Percentiles rank a stretch among this genome's conserved stretches.
Evolutionary conservation across 768 basidiomycete species (phyloP).

Genomic region (Lanmaoa rubissima): DNA sequence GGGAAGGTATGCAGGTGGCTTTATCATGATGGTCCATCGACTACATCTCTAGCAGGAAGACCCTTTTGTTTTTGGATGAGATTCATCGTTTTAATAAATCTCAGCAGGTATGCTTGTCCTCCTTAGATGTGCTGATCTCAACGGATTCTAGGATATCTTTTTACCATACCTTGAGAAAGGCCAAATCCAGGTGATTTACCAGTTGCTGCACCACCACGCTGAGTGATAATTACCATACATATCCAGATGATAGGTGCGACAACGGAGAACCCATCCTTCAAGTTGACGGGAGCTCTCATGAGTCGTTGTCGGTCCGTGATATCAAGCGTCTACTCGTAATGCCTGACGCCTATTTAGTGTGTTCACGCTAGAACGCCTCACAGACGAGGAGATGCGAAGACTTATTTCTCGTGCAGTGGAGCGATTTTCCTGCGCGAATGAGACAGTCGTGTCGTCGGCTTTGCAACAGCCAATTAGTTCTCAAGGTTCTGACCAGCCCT

Average conservation of each 20-base stretch:
- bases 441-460: neutral
- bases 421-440: constrained; percentile 29
- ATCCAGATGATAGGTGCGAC: constrained; percentile 74
- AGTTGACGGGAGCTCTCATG: constrained; percentile 66
- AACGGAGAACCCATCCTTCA: constrained; percentile 89
- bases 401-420: constrained; percentile 57
- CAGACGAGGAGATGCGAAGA: constrained; percentile 55
- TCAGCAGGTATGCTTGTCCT: constrained; percentile 49
- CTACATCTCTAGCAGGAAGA: constrained; percentile 45
- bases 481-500: constrained; percentile 18
- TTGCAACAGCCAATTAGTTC: constrained; percentile 14
- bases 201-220: neutral
- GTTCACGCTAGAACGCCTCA: constrained; percentile 67
- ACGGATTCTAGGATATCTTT: constrained; percentile 60
- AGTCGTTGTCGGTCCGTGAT: constrained; percentile 68
- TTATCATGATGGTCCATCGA: neutral
- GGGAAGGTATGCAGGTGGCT: constrained; percentile 46
- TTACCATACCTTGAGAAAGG: constrained; percentile 81
- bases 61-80: constrained; percentile 80
- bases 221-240: neutral
- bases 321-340: neutral
- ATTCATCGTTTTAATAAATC: constrained; percentile 77
- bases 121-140: constrained; percentile 4
- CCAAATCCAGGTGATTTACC: constrained; percentile 52
- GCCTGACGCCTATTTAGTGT: constrained; percentile 49